These are phyloP conservation scores for Eutrema yunnanense DNA, from an alignment of 345 rosid genomes.

Conservation along the genomic window DNA sequence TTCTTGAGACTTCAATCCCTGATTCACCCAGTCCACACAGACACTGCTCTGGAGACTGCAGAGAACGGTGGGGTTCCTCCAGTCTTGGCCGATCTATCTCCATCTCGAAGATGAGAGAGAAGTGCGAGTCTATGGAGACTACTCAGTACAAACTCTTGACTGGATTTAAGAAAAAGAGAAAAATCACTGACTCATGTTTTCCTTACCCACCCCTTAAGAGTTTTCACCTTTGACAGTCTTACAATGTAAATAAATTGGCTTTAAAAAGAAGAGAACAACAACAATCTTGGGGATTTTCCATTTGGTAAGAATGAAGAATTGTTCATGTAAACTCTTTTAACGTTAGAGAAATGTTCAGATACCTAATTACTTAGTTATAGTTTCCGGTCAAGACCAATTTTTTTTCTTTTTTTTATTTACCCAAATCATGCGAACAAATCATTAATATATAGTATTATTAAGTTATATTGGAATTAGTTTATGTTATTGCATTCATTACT, in stretches of 20 bases:
- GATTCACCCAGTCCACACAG: constrained; percentile 58
- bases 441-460: too few species aligned
- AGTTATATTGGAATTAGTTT: background rate
- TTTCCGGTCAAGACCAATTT: background rate
- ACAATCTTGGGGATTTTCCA: background rate
- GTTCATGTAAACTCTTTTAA: background rate
- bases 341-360: background rate
- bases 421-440: background rate
- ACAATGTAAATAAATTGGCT: constrained; percentile 11
- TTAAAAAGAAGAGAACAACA: background rate
- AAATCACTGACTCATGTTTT: background rate
- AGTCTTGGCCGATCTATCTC: background rate
- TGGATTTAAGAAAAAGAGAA: background rate
- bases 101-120: constrained; percentile 17
- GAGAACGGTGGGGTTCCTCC: constrained; percentile 26
- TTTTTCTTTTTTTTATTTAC: background rate
- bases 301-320: constrained; percentile 3
- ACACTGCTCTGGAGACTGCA: constrained; percentile 22
- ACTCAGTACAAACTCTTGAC: background rate
- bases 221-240: background rate
- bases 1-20: constrained; percentile 61
- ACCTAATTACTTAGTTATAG: background rate
- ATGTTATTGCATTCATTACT: background rate
- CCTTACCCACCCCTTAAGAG: background rate
- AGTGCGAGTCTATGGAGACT: background rate